Base-by-base conservation (phyloP, 2,329 filamentous ascomycete genomes). In the Cladosporium austrohemisphaericum region DNA sequence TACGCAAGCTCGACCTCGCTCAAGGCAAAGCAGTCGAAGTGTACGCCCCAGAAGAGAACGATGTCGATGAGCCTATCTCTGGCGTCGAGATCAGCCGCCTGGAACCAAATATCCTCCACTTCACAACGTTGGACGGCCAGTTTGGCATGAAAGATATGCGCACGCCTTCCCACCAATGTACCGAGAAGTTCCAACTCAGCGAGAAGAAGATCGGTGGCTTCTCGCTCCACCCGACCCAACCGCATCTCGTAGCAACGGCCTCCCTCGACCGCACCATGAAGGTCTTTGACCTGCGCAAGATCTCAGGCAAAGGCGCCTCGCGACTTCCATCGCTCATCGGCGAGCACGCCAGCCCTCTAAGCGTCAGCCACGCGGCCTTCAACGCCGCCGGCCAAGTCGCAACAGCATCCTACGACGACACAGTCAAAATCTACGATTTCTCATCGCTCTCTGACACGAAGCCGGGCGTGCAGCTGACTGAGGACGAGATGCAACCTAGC, bases 171-270 rank as follows among this genome's bases (percentile, higher is more conserved):
- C 70, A 70, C 5, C 75, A 81, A 2, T 76, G 79, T 0, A 61
- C 60, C 2, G 80, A 89, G 13, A 72, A 86, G 1, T 94, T 88
- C 79, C 76, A 81, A 7, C 73, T 97, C 0, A 86, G 84, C 0
- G 90, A 94, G 46, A 91, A 95, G 67, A 98, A 98, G 64, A 96
- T 98, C 47, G 93, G 93, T 14, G 93, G 93, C 0, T 97, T 97
- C 68, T 86, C 85, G 0, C 69, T 96, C 2, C 84, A 94, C 60
- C 92, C 93, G 0, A 67, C 84, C 0, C 79, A 89, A 2, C 84
- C 90, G 0, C 87, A 97, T 62, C 80, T 95, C 3, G 70, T 95
- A 0, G 89, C 90, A 0, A 97, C 93, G 0, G 93, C 91, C 0
- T 94, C 88, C 0, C 75, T 98, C 0, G 93, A 98, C 64, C 80